Evolutionary conservation across 2,329 filamentous ascomycete species (phyloP), one percentile per base, ranked within the genome.

Genomic region (Leptoxyphium fumago): DNA sequence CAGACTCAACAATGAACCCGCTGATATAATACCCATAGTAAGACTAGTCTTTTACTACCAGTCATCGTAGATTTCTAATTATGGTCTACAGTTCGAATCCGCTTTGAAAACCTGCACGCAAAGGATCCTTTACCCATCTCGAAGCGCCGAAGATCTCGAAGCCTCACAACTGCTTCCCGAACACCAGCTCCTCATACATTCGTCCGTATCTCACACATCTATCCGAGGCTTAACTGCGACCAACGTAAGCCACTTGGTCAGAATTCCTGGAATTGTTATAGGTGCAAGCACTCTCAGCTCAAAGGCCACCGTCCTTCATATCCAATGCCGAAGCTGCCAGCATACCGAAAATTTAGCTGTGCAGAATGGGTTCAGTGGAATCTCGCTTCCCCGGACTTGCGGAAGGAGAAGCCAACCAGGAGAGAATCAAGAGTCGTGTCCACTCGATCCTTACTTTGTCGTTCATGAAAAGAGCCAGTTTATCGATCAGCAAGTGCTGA

Each of bases 401-500:
- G 78, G 71, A 14, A 75, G 84, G 42, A 61, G 67, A 50, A 59
- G 58, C 29, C 52, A 48, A 10, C 56, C 55, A 5, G 53, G 53
- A 11, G 75, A 77, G 50, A 67, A 73, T 9, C 72, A 74, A 11
- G 84, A 93, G 39, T 79, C 82, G 55, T 98, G 91, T 56, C 88
- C 89, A 0, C 67, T 98, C 48, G 91, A 98, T 56, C 91, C 91
- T 13, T 98, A 95, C 66, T 94, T 91, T 56, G 86, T 98, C 45
- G 74, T 91, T 46, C 91, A 98, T 60, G 91, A 98, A 64, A 87
- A 83, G 61, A 94, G 84, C 32, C 78, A 80, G 50, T 98, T 98
- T 60, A 88, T 96, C 56, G 91, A 98, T 58, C 91, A 98, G 64
- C 91, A 98, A 63, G 85, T 98, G 47, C 82, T 98, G 61, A 98